Evolutionary conservation across 306 rosid species (phyloP), one percentile per base, ranked within the genome.

Genomic region (Dalbergia cochinchinensis): DNA sequence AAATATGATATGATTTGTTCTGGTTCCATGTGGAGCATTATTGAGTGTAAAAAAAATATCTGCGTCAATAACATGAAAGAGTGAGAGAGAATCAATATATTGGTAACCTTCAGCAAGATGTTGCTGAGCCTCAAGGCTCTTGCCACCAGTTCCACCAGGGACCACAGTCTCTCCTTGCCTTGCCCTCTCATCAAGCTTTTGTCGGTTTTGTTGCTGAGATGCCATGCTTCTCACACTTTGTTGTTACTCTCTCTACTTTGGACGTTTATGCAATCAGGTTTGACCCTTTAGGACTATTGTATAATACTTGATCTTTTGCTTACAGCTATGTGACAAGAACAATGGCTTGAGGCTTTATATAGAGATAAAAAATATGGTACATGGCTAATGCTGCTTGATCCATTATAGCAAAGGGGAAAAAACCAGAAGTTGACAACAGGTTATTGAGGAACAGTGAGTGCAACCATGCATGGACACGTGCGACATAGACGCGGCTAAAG

Each of bases 61-160:
- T 0, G 18, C 7, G 5, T 4, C 18, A 14, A 15, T 51, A 2
- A 7, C 48, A 42, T 10, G 8, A 42, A 42, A 2, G 3, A 6
- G 13, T 2, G 11, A 4, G 14, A 10, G 48, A 11, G 7, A 0
- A 12, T 68, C 6, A 45, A 39, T 58, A 15, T 7, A 14, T 10
- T 66, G 7, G 18, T 16, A 74, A 82, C 97, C 98, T 91, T 92
- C 87, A 51, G 97, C 97, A 16, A 94, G 93, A 54, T 87, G 91
- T 48, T 92, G 86, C 79, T 92, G 97, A 78, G 97, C 98, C 47
- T 91, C 89, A 8, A 94, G 87, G 87, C 88, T 91, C 78, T 94
- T 87, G 39, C 97, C 97, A 65, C 94, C 97, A 4, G 96, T 94
- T 39, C 98, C 98, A 33, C 97, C 97, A 1, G 94, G 92, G 19